Percentiles rank a stretch among this genome's conserved stretches.
Evolutionary conservation across 306 rosid species (phyloP).

Genomic region (Datisca glomerata): DNA sequence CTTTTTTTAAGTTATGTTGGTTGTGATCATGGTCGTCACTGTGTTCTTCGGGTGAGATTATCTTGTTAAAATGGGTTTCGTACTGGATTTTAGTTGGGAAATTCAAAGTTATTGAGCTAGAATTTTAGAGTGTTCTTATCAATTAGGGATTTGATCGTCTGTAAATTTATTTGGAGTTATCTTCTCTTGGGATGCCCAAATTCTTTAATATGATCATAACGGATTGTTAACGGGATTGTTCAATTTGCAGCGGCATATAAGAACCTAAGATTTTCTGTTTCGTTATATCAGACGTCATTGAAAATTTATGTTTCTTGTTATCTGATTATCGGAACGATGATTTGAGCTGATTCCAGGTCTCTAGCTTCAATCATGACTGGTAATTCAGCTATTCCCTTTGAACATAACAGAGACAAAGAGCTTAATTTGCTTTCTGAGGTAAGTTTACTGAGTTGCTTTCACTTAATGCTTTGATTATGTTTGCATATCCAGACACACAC

Average conservation of each 20-base stretch:
- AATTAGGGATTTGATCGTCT: too few relatives aligned
- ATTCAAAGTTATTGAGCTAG: not conserved
- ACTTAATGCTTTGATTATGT: too few relatives aligned
- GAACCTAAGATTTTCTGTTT: not conserved
- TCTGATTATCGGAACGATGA: not conserved
- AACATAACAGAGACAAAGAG: not conserved
- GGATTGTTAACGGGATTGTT: too few relatives aligned
- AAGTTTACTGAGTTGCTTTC: too few relatives aligned
- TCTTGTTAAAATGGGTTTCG: not conserved
- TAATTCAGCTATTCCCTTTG: not conserved
- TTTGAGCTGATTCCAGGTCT: not conserved
- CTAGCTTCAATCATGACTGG: not conserved
- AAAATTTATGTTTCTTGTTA: not conserved
- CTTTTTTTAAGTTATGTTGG: not conserved
- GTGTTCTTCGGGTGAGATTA: not conserved
- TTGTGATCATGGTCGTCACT: not conserved
- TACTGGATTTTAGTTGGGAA: not conserved
- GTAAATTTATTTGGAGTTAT: too few relatives aligned
- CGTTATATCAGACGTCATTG: not conserved
- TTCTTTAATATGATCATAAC: too few relatives aligned
- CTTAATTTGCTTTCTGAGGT: not conserved
- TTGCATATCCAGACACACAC: not conserved
- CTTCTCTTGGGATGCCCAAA: too few relatives aligned
- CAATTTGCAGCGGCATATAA: not conserved
- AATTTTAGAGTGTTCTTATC: not conserved